Conservation (phyloP, 148 eudicot species). For the Spergularia bocconei region DNA sequence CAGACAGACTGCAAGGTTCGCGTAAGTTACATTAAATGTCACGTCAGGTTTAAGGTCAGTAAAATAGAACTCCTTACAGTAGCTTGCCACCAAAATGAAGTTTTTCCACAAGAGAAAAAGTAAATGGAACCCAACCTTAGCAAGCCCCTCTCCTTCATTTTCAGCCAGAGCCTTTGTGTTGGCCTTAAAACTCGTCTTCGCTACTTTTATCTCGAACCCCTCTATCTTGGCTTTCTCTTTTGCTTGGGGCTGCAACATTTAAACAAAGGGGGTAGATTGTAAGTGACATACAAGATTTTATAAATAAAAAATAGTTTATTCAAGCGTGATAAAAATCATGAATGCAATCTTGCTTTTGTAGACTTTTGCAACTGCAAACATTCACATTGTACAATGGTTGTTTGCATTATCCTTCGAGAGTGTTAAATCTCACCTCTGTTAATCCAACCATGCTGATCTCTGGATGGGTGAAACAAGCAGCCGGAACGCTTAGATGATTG, state of each 20-base stretch:
- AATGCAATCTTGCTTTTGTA: neutral
- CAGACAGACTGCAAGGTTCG: no score
- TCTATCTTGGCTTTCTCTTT: conserved; percentile 93
- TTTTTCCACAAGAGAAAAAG: conserved; percentile 5
- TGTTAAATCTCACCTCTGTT: conserved; percentile 69
- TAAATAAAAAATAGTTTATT: no score
- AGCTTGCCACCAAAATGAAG: neutral
- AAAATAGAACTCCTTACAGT: neutral
- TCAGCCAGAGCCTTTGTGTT: conserved; percentile 99
- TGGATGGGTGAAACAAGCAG: conserved; percentile 99
- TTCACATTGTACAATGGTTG: neutral
- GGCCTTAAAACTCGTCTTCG: conserved; percentile 99
- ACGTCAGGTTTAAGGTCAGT: no score
- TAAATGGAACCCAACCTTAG: conserved; percentile 60
- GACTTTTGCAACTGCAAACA: neutral
- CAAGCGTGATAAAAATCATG: neutral
- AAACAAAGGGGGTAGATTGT: neutral
- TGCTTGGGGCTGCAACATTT: conserved; percentile 80
- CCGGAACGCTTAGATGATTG: conserved; percentile 90
- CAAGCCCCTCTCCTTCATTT: conserved; percentile 98
- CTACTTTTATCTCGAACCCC: conserved; percentile 79
- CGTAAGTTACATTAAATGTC: no score
- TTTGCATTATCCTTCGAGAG: neutral
- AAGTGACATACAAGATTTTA: neutral
- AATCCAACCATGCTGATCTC: conserved; percentile 99